These are phyloP conservation scores for Gossypium australe DNA, from an alignment of 345 rosid genomes.

Conservation along the genomic window DNA sequence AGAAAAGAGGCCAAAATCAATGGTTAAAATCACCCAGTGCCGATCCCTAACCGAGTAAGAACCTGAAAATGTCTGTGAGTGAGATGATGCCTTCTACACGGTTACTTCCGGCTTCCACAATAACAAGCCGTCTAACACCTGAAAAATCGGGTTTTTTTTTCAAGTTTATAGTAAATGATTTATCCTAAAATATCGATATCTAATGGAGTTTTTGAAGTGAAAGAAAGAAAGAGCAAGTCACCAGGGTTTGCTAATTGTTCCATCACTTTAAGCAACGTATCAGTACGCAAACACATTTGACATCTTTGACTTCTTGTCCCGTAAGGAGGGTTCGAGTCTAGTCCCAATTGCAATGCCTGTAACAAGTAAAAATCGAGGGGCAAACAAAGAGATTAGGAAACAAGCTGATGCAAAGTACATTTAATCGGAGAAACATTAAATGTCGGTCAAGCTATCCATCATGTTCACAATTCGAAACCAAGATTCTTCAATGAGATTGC, in stretches of 20 bases:
- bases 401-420: background rate
- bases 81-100: conserved; percentile 70
- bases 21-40: too few species aligned
- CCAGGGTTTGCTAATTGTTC: conserved; percentile 69
- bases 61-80: conserved; percentile 52
- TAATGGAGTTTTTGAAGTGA: background rate
- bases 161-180: background rate
- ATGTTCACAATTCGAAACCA: background rate
- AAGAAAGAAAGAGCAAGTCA: conserved; percentile 9
- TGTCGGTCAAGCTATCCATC: background rate
- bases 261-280: conserved; percentile 64
- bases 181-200: background rate
- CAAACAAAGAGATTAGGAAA: background rate
- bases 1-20: too few species aligned
- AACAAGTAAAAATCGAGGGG: background rate
- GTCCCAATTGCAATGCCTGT: conserved; percentile 73
- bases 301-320: conserved; percentile 54
- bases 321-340: conserved; percentile 43
- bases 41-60: conserved; percentile 44
- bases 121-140: conserved; percentile 66
- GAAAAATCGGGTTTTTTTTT: background rate
- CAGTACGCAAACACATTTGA: conserved; percentile 74
- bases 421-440: background rate
- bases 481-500: background rate
- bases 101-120: conserved; percentile 78